Evolutionary conservation across 2,329 filamentous ascomycete genomes (phyloP).

Genomic region (Orbilia oligospora): DNA sequence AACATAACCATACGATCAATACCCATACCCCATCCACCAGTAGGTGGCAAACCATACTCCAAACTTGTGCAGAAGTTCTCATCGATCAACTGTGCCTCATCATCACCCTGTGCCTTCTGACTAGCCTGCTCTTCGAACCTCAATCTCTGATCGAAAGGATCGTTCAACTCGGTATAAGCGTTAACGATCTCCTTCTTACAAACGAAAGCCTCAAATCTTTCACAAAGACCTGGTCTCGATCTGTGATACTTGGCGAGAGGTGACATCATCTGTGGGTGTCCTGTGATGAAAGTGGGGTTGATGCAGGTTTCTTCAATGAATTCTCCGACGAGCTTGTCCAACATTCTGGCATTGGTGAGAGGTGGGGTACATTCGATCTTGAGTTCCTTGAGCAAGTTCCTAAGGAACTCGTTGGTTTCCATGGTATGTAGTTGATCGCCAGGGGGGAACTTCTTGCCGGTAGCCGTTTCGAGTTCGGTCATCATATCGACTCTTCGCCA

Average conservation of each 20-base stretch:
- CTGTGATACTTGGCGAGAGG: conserved; percentile 97
- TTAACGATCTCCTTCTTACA: conserved; percentile 98
- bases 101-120: conserved; percentile 96
- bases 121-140: conserved; percentile 94
- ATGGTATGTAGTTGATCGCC: conserved; percentile 89
- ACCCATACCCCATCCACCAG: conserved; percentile 96
- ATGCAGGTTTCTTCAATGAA: conserved; percentile 95
- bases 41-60: conserved; percentile 92
- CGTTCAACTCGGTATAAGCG: conserved; percentile 97
- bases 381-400: conserved; percentile 85
- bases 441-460: conserved; percentile 93
- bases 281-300: conserved; percentile 91
- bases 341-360: conserved; percentile 93
- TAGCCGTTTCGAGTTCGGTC: conserved; percentile 86
- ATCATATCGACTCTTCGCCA: conserved; percentile 98
- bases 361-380: conserved; percentile 91
- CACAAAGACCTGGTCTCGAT: conserved; percentile 83
- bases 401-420: conserved; percentile 90
- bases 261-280: conserved; percentile 90
- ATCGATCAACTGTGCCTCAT: conserved; percentile 95
- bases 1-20: conserved; percentile 96
- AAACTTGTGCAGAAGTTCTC: conserved; percentile 94
- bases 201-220: conserved; percentile 97
- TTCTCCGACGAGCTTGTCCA: conserved; percentile 93
- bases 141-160: conserved; percentile 92